phyloP scores from a whole-genome alignment of 176 grass and related monocot genomes.

The Carex parvula region DNA sequence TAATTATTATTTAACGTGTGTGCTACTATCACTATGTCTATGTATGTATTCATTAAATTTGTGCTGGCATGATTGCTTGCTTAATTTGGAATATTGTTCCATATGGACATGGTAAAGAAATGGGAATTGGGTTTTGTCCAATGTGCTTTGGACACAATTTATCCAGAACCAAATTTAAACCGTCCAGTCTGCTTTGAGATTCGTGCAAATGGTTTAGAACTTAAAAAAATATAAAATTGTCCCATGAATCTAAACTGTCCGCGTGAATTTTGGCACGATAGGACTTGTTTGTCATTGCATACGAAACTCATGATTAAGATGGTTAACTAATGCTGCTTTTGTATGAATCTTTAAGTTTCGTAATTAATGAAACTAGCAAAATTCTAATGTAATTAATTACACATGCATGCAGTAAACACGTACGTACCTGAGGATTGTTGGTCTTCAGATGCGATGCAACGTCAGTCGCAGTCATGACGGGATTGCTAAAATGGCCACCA shows the following conservation, averaged over 20 bases:
- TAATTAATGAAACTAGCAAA: neutral
- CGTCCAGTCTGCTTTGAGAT: too few relatives aligned
- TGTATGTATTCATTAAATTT: neutral
- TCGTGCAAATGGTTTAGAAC: too few relatives aligned
- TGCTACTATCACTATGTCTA: too few relatives aligned
- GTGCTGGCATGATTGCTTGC: neutral
- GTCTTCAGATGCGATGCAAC: constrained; percentile 50
- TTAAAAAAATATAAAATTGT: too few relatives aligned
- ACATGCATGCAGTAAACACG: neutral
- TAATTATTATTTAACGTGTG: neutral
- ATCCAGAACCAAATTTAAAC: too few relatives aligned
- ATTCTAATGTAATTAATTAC: neutral
- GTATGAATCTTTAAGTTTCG: too few relatives aligned
- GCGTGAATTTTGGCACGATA: too few relatives aligned
- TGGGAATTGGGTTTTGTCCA: too few relatives aligned
- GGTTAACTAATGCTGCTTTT: too few relatives aligned
- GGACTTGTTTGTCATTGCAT: neutral
- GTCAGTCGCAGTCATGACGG: constrained; percentile 39
- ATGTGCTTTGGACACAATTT: too few relatives aligned
- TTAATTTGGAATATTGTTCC: neutral
- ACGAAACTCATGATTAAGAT: neutral
- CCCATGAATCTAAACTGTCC: too few relatives aligned
- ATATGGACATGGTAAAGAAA: neutral
- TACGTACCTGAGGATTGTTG: constrained; percentile 18
- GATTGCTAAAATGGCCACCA: neutral